Percentiles rank a stretch among this genome's conserved stretches.
Conservation (phyloP, 2,329 filamentous ascomycete species). For the Fulvia fulva region DNA sequence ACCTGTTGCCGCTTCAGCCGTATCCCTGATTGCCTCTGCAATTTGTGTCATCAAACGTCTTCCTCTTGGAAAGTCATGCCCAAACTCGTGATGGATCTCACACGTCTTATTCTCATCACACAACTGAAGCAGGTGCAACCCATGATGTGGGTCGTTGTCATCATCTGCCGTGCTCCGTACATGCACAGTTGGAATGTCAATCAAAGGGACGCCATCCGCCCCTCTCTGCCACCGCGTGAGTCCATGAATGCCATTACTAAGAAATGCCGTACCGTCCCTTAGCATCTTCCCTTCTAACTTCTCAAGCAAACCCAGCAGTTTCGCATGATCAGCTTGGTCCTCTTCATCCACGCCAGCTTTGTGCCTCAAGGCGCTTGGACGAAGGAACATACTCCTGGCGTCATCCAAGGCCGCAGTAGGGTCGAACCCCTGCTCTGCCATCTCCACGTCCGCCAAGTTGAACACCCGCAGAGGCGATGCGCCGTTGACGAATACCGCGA, state of each 20-base stretch:
- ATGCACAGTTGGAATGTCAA: constrained; percentile 15
- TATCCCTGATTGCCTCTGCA: no score
- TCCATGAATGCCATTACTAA: constrained; percentile 11
- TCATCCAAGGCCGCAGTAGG: constrained; percentile 1
- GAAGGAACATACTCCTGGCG: constrained; percentile 15
- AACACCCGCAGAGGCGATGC: constrained; percentile 13
- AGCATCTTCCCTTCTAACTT: constrained; percentile 8
- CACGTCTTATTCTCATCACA: constrained; percentile 8
- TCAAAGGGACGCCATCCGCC: constrained; percentile 2
- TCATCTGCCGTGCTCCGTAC: constrained; percentile 10
- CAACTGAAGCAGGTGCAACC: constrained; percentile 13
- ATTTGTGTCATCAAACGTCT: no score
- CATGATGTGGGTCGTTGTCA: constrained; percentile 13
- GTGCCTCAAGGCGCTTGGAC: constrained; percentile 9
- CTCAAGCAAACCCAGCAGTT: constrained; percentile 1
- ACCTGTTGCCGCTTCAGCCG: no score
- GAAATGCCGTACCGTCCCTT: constrained; percentile 12
- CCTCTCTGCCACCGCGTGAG: constrained; percentile 7
- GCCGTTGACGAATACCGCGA: constrained; percentile 16
- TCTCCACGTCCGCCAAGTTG: constrained; percentile 6
- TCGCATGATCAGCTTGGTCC: constrained; percentile 13
- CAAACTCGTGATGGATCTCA: constrained; percentile 12
- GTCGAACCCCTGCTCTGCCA: constrained; percentile 4
- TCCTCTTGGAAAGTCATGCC: constrained; percentile 15
- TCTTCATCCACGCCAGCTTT: constrained; percentile 15